phyloP scores from a whole-genome alignment of 2,329 filamentous ascomycete species.

The Alternaria solani region DNA sequence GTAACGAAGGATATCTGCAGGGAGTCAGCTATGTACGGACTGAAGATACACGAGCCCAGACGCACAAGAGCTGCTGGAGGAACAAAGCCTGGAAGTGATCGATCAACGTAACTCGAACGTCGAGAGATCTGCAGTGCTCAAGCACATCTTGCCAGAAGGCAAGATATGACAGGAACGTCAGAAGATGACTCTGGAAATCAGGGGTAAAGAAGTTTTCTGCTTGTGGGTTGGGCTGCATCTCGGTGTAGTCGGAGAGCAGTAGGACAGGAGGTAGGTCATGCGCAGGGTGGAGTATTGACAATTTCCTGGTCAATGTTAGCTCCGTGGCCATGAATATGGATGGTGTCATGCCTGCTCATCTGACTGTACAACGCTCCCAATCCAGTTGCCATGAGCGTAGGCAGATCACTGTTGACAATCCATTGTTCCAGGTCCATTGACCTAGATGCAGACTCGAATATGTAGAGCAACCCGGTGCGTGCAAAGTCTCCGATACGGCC shows the following conservation, averaged over 20 bases:
- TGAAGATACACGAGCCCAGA: not conserved
- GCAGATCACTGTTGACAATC: constrained; percentile 96
- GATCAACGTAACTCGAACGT: constrained; percentile 90
- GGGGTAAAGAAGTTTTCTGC: constrained; percentile 76
- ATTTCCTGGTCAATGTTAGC: constrained; percentile 63
- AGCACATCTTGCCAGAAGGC: constrained; percentile 98
- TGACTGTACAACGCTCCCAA: constrained; percentile 80
- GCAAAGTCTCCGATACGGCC: constrained; percentile 96
- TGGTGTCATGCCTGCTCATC: constrained; percentile 63
- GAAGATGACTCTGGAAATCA: constrained; percentile 84
- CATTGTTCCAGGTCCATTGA: constrained; percentile 87
- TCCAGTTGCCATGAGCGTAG: constrained; percentile 96
- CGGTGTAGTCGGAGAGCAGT: constrained; percentile 86
- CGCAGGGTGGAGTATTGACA: constrained; percentile 79
- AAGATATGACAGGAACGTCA: constrained; percentile 93
- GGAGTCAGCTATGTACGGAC: constrained; percentile 21
- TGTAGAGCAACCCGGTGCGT: constrained; percentile 89
- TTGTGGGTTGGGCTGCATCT: constrained; percentile 69
- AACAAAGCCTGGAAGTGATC: constrained; percentile 99
- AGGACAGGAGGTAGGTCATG: constrained; percentile 83
- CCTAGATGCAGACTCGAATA: constrained; percentile 90
- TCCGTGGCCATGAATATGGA: not conserved
- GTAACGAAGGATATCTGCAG: constrained; percentile 84
- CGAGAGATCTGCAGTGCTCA: constrained; percentile 89
- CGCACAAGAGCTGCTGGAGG: constrained; percentile 88